Evolutionary conservation across 345 rosid species (phyloP).

Genomic region (Melastoma malabathricum): DNA sequence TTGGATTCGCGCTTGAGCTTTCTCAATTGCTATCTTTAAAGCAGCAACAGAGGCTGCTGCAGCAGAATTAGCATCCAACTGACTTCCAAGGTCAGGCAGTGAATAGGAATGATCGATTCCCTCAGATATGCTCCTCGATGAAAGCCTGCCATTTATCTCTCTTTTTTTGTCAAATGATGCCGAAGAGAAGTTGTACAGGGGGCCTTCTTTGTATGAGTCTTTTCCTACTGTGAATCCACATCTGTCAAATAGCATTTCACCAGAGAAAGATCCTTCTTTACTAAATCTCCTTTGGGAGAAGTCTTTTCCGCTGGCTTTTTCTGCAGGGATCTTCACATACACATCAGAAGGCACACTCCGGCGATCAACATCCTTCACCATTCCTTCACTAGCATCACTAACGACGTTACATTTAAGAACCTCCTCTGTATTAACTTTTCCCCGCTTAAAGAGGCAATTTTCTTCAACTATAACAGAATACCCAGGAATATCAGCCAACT

Average conservation of each 20-base stretch:
- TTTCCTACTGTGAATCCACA: constrained; percentile 20
- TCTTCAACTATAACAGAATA: constrained; percentile 34
- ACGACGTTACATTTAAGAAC: no score
- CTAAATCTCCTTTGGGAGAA: constrained; percentile 15
- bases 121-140: constrained; percentile 23
- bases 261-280: constrained; percentile 21
- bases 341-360: constrained; percentile 19
- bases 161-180: constrained; percentile 11
- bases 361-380: constrained; percentile 13
- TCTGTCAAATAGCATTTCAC: constrained; percentile 22
- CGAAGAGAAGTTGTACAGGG: constrained; percentile 15
- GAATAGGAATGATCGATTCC: constrained; percentile 25
- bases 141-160: constrained; percentile 13
- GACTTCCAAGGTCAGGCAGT: constrained; percentile 53
- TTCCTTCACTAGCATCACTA: constrained; percentile 10
- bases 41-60: constrained; percentile 92
- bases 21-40: constrained; percentile 70
- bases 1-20: constrained; percentile 66
- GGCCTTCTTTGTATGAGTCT: constrained; percentile 17
- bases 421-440: constrained; percentile 19
- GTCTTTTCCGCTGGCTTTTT: constrained; percentile 9
- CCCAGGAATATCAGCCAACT: constrained; percentile 37
- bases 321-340: constrained; percentile 12
- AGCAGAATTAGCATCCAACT: constrained; percentile 56
- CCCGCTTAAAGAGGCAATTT: constrained; percentile 12